Conservation (phyloP, 83 land plant genomes). For the Larix sibirica region DNA sequence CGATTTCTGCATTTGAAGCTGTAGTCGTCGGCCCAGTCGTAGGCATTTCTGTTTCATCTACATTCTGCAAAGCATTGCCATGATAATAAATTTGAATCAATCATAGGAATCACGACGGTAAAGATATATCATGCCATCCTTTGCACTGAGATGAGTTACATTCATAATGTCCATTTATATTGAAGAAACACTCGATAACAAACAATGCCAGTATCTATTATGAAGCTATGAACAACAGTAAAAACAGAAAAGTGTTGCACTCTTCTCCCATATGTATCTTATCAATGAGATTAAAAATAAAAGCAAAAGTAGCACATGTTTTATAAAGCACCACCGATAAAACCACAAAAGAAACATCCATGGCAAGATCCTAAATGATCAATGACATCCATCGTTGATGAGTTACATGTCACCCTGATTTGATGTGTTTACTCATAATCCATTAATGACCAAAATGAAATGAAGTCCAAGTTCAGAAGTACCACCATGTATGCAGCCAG, state of each 20-base stretch:
- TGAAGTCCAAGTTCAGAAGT: not conserved
- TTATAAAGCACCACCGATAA: not conserved
- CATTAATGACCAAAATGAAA: not conserved
- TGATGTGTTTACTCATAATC: not conserved
- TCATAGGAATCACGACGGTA: not conserved
- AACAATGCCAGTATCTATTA: too few species aligned
- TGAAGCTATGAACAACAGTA: not conserved
- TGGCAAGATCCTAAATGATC: not conserved
- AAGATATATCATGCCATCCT: not conserved
- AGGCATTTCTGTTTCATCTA: slow-evolving; percentile 50
- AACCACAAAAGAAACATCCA: not conserved
- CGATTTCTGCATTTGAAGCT: slow-evolving; percentile 19
- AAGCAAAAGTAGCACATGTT: not conserved
- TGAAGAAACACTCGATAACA: not conserved
- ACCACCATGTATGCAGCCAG: not conserved
- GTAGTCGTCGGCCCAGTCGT: slow-evolving; percentile 8
- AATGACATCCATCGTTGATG: too few species aligned
- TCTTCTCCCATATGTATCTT: not conserved
- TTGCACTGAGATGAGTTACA: too few species aligned
- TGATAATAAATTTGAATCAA: not conserved
- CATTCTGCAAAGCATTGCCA: slow-evolving; percentile 29
- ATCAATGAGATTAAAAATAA: not conserved
- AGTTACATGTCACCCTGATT: not conserved
- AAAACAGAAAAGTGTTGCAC: not conserved
- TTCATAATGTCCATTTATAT: not conserved